Conservation (phyloP, 1,284 basidiomycete genomes). For the Neonothopanus nambi region DNA sequence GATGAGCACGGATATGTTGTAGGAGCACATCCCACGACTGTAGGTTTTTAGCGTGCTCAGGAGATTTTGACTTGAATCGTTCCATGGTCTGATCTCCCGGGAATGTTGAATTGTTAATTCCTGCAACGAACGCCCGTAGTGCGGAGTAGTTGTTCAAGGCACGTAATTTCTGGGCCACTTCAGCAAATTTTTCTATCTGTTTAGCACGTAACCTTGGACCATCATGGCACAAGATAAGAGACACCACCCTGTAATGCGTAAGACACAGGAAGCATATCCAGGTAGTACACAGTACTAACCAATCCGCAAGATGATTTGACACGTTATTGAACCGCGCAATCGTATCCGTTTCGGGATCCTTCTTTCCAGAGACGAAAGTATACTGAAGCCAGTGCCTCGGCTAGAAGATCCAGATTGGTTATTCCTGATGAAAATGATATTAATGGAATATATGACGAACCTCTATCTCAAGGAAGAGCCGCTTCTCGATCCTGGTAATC, state of each 20-base stretch:
- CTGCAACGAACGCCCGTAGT: slow-evolving; percentile 77
- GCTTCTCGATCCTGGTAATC: slow-evolving; percentile 68
- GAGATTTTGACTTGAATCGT: slow-evolving; percentile 58
- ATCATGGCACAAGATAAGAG: slow-evolving; percentile 78
- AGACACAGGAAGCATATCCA: not conserved
- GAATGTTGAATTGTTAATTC: slow-evolving; percentile 76
- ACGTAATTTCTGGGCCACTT: slow-evolving; percentile 70
- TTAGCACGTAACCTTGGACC: slow-evolving; percentile 61
- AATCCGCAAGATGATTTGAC: slow-evolving; percentile 76
- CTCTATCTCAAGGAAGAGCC: slow-evolving; percentile 68
- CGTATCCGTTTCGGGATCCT: slow-evolving; percentile 59
- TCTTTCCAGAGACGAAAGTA: slow-evolving; percentile 66
- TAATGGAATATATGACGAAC: slow-evolving; percentile 37
- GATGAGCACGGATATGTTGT: slow-evolving; percentile 69
- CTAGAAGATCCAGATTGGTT: slow-evolving; percentile 35
- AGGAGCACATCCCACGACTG: slow-evolving; percentile 78
- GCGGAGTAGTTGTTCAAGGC: slow-evolving; percentile 79
- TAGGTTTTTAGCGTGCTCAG: slow-evolving; percentile 67
- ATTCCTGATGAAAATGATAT: slow-evolving; percentile 4
- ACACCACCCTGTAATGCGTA: slow-evolving; percentile 59
- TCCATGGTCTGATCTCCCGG: slow-evolving; percentile 72
- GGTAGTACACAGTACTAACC: slow-evolving; percentile 44
- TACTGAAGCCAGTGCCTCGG: slow-evolving; percentile 80
- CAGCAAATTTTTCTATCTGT: slow-evolving; percentile 77
- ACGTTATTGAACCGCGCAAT: slow-evolving; percentile 69